Percentiles rank a stretch among this genome's conserved stretches.
Evolutionary conservation across 257 asterid species (phyloP).

Genomic region (Plectranthus barbatus): DNA sequence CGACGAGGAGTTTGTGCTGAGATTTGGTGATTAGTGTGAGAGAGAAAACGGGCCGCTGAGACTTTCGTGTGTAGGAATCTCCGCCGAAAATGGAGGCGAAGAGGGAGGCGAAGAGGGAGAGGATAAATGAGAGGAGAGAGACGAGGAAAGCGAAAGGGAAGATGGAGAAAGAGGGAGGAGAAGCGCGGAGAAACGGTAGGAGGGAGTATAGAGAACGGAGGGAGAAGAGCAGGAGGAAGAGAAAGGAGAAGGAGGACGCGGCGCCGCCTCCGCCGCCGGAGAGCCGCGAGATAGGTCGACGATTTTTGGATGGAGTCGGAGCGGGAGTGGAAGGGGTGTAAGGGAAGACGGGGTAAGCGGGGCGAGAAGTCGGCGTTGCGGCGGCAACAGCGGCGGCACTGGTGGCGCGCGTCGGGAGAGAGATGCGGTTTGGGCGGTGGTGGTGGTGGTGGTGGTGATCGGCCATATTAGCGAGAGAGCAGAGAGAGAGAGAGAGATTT

Average conservation of each 20-base stretch:
- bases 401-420: constrained; percentile 56
- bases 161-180: constrained; percentile 73
- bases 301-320: constrained; percentile 79
- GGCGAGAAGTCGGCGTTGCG: constrained; percentile 31
- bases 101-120: constrained; percentile 49
- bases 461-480: constrained; percentile 28
- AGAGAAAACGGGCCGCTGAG: constrained; percentile 34
- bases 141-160: constrained; percentile 85
- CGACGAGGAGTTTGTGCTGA: constrained; percentile 42
- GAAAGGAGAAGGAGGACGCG: constrained; percentile 45
- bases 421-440: constrained; percentile 66
- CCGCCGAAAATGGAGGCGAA: constrained; percentile 23
- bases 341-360: constrained; percentile 29
- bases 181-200: constrained; percentile 71
- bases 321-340: constrained; percentile 65
- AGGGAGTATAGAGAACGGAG: constrained; percentile 89
- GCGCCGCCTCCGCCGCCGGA: constrained; percentile 27
- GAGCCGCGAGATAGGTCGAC: constrained; percentile 29
- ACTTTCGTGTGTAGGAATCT: constrained; percentile 22
- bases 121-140: constrained; percentile 66
- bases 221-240: constrained; percentile 65
- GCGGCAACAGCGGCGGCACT: constrained; percentile 14
- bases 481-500: not conserved
- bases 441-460: constrained; percentile 53
- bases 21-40: constrained; percentile 34